Base-by-base conservation (phyloP, 139 green algal genomes). In the Microglena sp. region DNA sequence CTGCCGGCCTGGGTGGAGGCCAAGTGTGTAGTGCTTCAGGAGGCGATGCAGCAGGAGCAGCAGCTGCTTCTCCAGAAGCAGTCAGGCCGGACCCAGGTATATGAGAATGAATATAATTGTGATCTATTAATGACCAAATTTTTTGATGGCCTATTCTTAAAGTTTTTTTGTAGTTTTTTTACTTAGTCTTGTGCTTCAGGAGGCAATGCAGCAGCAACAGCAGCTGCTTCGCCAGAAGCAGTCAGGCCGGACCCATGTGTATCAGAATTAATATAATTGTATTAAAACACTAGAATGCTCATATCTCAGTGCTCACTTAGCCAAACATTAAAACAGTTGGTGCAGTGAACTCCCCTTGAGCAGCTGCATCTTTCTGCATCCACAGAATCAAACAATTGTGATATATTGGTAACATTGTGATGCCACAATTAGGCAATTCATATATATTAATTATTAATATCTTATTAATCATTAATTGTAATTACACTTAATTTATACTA, bases 51-150 rank as follows among this genome's bases (percentile, higher is more conserved):
- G 56, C 56, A 63, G 26, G 28, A 45, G 24, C 28, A 21, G 26
- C 56, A 63, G 24, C 56, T 22, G 26, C 53, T 33, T 7, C 24
- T 30, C 15, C 56, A 63, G 56, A 27, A 63, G 56, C 7, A n/a
- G 50, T 26, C 18, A 11, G 18, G 18, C 40, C 40, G 40, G 40
- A 50, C 40, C 11, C 40, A 11, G 40, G 40, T n/a, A n/a, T n/a
- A n/a, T n/a, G n/a, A n/a, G n/a, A n/a, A n/a, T n/a, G n/a, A n/a
- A n/a, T n/a, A n/a, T n/a, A n/a, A n/a, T n/a, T n/a, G n/a, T n/a
- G n/a, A n/a, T n/a, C n/a, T n/a, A n/a, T n/a, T n/a, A n/a, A n/a
- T n/a, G n/a, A n/a, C n/a, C n/a, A n/a, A n/a, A n/a, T n/a, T n/a
- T n/a, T n/a, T n/a, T n/a, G n/a, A n/a, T n/a, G n/a, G n/a, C n/a